Evolutionary conservation across 1,284 basidiomycete genomes (phyloP).

Genomic region (Apiotrichum veenhuisii): DNA sequence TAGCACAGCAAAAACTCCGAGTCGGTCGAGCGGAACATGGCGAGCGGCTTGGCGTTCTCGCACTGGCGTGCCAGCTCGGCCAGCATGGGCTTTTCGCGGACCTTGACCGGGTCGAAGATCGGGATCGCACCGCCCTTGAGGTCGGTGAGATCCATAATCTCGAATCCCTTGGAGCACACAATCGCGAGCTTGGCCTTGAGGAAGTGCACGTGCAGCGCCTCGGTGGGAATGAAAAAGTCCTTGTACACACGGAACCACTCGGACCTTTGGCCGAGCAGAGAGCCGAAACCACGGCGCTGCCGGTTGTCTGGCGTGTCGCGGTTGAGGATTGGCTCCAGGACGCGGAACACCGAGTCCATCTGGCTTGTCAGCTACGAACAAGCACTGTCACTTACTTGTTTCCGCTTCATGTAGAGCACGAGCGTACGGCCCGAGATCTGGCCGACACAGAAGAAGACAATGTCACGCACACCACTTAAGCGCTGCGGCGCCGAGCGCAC

Average conservation of each 20-base stretch:
- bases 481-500: conserved; percentile 65
- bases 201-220: conserved; percentile 84
- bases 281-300: conserved; percentile 58
- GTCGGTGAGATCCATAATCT: conserved; percentile 89
- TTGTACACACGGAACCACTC: conserved; percentile 92
- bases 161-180: conserved; percentile 87
- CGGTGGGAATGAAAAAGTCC: conserved; percentile 88
- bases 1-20: conserved; percentile 92
- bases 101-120: conserved; percentile 58
- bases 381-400: conserved; percentile 61
- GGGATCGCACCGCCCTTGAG: conserved; percentile 82
- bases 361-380: conserved; percentile 26
- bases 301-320: conserved; percentile 72
- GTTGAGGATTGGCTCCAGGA: conserved; percentile 84
- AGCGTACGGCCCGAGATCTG: conserved; percentile 76
- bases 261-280: conserved; percentile 69
- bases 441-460: conserved; percentile 91
- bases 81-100: conserved; percentile 64
- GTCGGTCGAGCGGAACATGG: conserved; percentile 84
- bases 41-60: conserved; percentile 72
- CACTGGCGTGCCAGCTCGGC: conserved; percentile 73
- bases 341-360: conserved; percentile 86
- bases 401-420: conserved; percentile 94
- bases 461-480: conserved; percentile 76
- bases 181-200: conserved; percentile 87